Evolutionary conservation across 2,329 filamentous ascomycete species (phyloP), one percentile per base, ranked within the genome.

Genomic region (Talaromyces sp.): DNA sequence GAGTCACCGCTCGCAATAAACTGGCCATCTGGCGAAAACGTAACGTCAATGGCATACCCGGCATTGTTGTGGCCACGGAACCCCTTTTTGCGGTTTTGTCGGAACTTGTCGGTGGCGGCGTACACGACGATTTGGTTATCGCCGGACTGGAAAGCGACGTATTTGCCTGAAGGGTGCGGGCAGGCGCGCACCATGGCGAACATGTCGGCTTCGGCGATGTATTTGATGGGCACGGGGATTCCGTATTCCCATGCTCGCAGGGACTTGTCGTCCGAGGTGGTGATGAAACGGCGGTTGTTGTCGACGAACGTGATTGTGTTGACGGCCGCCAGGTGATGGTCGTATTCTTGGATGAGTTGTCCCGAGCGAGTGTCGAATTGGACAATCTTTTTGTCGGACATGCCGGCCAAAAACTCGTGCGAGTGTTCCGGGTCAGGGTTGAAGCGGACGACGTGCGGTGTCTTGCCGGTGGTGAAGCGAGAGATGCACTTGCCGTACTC

Each of bases 91-190:
- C 93, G 84, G 78, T 99, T 98, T 77, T 97, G 93, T 0, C 93
- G 87, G 82, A 99, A 98, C 75, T 95, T 93, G 79, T 99, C 95
- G 56, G 89, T 95, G 3, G 92, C 89, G 22, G 92, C 91, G 77
- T 97, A 99, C 10, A 98, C 95, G 52, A 96, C 88, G 69, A 99
- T 95, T 72, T 97, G 93, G 79, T 99, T 99, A 77, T 99, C 95
- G 33, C 88, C 90, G 62, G 86, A 91, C 76, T 98, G 95, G 79
- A 96, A 96, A 2, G 93, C 91, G 22, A 97, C 91, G 74, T 96
- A 96, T 77, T 97, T 97, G 67, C 93, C 91, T 64, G 86, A 91
- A 0, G 95, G 95, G 71, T 99, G 95, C 4, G 87, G 80, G 0
- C 91, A 85, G 1, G 92, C 88, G 15, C 92, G 90, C 4, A 93